Percentiles rank a stretch among this genome's conserved stretches.
These are phyloP conservation scores for Paramecium tetraurelia DNA, from an alignment of 73 alveolate genomes.

Conservation along the genomic window DNA sequence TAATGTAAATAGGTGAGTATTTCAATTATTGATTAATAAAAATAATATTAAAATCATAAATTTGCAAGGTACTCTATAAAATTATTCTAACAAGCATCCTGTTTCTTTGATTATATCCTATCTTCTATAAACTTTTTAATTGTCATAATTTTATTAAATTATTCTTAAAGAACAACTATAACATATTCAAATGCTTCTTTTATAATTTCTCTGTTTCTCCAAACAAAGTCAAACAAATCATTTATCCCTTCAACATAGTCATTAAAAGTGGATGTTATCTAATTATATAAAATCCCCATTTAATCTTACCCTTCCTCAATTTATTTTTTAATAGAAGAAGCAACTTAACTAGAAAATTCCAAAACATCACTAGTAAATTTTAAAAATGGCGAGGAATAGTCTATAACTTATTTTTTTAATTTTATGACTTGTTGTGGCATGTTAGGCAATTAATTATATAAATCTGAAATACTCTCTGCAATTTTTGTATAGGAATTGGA, in stretches of 20 bases:
- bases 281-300: neutral
- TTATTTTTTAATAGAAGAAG: neutral
- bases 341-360: neutral
- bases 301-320: neutral
- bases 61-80: neutral
- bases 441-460: neutral
- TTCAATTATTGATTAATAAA: too few relatives aligned
- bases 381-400: neutral
- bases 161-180: neutral
- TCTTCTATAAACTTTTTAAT: neutral
- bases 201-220: neutral
- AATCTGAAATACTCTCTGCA: neutral
- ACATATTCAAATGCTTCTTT: neutral
- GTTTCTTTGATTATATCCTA: neutral
- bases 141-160: neutral
- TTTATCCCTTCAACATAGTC: neutral
- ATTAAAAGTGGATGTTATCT: neutral
- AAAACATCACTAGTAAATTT: neutral
- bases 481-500: neutral
- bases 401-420: neutral
- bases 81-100: neutral
- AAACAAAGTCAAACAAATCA: neutral
- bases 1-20: too few relatives aligned
- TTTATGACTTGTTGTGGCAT: neutral
- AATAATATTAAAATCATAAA: neutral